A percentile compares a stretch with the other conserved stretches of the same genome.
phyloP scores from a whole-genome alignment of 148 eudicot genomes.

The Rhododendron williamsianum region DNA sequence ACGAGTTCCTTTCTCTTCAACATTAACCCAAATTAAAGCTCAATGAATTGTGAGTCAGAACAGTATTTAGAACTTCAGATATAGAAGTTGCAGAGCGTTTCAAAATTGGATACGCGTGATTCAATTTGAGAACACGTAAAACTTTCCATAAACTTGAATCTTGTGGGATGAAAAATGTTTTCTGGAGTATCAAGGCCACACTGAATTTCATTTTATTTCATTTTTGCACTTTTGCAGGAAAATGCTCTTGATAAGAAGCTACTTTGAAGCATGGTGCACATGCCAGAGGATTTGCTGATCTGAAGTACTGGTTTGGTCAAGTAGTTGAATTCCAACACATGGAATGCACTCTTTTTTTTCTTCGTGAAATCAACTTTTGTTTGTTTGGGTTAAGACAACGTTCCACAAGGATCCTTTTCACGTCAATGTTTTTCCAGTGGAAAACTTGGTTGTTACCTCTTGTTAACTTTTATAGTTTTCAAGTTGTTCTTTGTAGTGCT shows the following conservation, averaged over 20 bases:
- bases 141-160: not conserved
- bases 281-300: not conserved
- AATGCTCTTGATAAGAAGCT: constrained; percentile 2
- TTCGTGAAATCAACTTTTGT: not conserved
- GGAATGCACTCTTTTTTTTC: not conserved
- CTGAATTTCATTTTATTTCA: not conserved
- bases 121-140: not conserved
- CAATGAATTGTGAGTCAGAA: not conserved
- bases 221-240: not conserved
- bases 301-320: not conserved
- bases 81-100: not conserved
- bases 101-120: not conserved
- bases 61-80: not conserved
- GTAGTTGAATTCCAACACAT: not conserved
- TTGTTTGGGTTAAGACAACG: not conserved
- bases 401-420: not conserved
- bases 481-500: not conserved
- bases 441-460: not conserved
- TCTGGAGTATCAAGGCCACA: not conserved
- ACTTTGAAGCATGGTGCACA: not conserved
- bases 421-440: not conserved
- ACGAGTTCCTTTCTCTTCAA: not conserved
- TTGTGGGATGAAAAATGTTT: not conserved
- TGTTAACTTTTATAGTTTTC: not conserved
- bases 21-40: not conserved